Conservation (phyloP, 2,329 filamentous ascomycete genomes). For the Pseudopithomyces maydicus region DNA sequence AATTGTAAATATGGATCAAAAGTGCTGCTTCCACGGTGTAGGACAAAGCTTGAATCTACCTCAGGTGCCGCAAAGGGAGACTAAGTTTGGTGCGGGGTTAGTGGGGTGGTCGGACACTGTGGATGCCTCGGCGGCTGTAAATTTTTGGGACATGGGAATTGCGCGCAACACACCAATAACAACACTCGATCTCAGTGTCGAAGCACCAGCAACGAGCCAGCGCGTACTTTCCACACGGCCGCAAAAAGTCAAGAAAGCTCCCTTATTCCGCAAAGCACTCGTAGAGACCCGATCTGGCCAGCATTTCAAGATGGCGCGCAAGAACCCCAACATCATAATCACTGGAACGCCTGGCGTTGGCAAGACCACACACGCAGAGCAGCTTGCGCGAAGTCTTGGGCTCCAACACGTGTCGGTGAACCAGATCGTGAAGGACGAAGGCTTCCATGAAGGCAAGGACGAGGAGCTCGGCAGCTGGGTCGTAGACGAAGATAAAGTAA, state of each 20-base stretch:
- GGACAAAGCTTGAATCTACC: too few relatives aligned
- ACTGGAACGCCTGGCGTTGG: constrained; percentile 95
- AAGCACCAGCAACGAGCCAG: not conserved
- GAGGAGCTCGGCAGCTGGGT: constrained; percentile 87
- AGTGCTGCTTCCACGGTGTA: too few relatives aligned
- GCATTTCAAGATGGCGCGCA: constrained; percentile 43
- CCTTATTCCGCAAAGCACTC: not conserved
- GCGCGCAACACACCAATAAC: not conserved
- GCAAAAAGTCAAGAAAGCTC: not conserved
- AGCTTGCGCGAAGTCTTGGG: constrained; percentile 74
- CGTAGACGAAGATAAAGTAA: constrained; percentile 93
- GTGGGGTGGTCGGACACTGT: not conserved
- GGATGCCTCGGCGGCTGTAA: not conserved
- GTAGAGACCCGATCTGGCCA: too few relatives aligned
- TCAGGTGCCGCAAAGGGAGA: not conserved
- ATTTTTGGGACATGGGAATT: not conserved
- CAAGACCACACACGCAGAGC: constrained; percentile 91
- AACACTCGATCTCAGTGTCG: not conserved
- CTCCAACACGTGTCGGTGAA: constrained; percentile 88
- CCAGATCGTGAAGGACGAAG: constrained; percentile 85
- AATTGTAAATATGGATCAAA: too few relatives aligned
- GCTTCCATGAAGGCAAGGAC: constrained; percentile 86
- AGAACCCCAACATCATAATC: constrained; percentile 83
- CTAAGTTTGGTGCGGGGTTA: constrained; percentile 3
- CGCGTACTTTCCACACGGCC: not conserved